Percentiles rank a stretch among this genome's conserved stretches.
These are phyloP conservation scores for Sporothrix schenckii DNA, from an alignment of 2,329 filamentous ascomycete species.

Conservation along the genomic window DNA sequence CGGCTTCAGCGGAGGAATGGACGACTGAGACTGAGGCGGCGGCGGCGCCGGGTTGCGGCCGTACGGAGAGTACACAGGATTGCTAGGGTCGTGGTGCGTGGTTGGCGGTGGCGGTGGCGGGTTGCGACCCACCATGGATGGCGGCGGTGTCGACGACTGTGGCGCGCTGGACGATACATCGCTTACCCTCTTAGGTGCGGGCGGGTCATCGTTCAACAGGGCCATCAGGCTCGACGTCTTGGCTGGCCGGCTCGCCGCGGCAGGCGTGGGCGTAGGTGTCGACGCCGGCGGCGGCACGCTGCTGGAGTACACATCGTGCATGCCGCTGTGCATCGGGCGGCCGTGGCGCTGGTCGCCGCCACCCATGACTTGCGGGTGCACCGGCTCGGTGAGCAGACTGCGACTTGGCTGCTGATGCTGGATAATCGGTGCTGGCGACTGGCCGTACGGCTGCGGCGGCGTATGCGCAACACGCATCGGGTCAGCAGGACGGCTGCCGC, in stretches of 20 bases:
- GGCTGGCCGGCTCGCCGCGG: constrained; percentile 39
- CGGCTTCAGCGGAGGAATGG: constrained; percentile 60
- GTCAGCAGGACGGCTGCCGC: background rate
- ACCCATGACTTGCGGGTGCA: constrained; percentile 34
- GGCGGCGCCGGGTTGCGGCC: constrained; percentile 45
- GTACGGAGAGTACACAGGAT: constrained; percentile 52
- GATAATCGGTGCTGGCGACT: background rate
- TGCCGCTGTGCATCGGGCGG: constrained; percentile 37
- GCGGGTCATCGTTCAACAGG: constrained; percentile 63
- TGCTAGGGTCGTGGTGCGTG: constrained; percentile 52
- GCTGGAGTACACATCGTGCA: constrained; percentile 28
- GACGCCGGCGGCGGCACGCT: constrained; percentile 42
- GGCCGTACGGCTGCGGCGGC: constrained; percentile 26
- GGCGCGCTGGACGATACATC: constrained; percentile 48
- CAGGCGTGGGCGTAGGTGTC: constrained; percentile 42
- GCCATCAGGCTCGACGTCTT: constrained; percentile 68
- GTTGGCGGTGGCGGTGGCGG: constrained; percentile 53
- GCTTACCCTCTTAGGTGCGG: constrained; percentile 53
- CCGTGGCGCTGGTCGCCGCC: constrained; percentile 45
- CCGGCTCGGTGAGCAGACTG: constrained; percentile 34
- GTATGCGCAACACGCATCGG: constrained; percentile 15
- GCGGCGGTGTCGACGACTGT: constrained; percentile 30
- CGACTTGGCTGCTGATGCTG: constrained; percentile 32
- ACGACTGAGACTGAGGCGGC: constrained; percentile 43
- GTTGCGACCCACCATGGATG: constrained; percentile 39